Evolutionary conservation across 2,329 filamentous ascomycete genomes (phyloP).

Genomic region (Domatiomyces catenatus): DNA sequence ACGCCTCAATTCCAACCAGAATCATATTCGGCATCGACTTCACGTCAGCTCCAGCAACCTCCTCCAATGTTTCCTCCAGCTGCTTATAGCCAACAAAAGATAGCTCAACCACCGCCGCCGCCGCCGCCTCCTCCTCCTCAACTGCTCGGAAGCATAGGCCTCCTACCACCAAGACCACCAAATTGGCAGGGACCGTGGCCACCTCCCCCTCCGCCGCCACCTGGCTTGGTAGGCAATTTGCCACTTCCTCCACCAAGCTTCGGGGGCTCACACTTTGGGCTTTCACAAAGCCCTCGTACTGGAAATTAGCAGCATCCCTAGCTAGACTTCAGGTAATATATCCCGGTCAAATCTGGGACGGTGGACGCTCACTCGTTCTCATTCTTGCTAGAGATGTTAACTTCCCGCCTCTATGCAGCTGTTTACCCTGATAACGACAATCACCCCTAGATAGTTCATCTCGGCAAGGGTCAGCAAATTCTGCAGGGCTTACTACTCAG

Average conservation of each 20-base stretch:
- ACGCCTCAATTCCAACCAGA: not conserved
- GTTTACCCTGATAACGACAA: not conserved
- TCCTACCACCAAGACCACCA: slow-evolving; percentile 10
- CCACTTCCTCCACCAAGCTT: not conserved
- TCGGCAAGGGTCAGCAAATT: not conserved
- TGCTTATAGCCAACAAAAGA: slow-evolving; percentile 5
- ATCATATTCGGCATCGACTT: not conserved
- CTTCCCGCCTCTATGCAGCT: not conserved
- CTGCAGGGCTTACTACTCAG: not conserved
- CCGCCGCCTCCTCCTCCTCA: slow-evolving; percentile 14
- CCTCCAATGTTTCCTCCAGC: not conserved
- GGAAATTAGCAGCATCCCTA: not conserved
- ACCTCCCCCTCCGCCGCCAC: slow-evolving; percentile 16
- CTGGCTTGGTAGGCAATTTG: slow-evolving; percentile 1
- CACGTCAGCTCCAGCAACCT: not conserved
- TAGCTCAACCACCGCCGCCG: slow-evolving; percentile 5
- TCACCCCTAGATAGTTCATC: not conserved
- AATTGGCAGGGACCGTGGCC: slow-evolving; percentile 17
- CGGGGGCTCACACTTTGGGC: not conserved
- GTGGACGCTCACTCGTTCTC: not conserved
- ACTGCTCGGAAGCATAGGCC: not conserved
- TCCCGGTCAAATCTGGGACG: not conserved
- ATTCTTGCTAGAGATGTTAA: not conserved
- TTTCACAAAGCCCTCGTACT: not conserved
- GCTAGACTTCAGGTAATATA: not conserved